phyloP scores from a whole-genome alignment of 371 early-diverging fungal genomes.

The Globomyces sp. region DNA sequence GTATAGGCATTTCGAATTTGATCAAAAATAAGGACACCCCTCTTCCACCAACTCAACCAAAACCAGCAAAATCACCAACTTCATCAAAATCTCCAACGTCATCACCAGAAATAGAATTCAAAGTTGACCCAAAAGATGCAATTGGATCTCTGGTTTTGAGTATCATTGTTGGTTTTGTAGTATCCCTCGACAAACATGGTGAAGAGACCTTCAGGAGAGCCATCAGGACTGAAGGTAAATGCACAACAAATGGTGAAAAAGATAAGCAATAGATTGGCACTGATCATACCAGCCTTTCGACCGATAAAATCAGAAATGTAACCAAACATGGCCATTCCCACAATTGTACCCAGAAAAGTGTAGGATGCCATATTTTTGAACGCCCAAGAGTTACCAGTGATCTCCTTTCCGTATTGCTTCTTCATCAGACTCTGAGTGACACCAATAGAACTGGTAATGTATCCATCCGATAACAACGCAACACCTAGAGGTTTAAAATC shows the following conservation, averaged over 20 bases:
- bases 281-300: constrained; percentile 9
- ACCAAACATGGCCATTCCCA: constrained; percentile 8
- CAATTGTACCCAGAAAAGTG: constrained; percentile 5
- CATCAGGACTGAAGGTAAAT: not conserved
- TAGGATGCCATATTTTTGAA: not conserved
- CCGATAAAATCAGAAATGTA: constrained; percentile 2
- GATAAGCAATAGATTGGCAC: constrained; percentile 5
- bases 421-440: not conserved
- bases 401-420: constrained; percentile 3
- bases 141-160: constrained; percentile 20
- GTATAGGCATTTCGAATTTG: too few species aligned
- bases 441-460: constrained; percentile 2
- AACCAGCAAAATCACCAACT: not conserved
- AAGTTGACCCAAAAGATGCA: not conserved
- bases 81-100: not conserved
- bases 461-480: constrained; percentile 7
- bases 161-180: constrained; percentile 22
- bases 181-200: not conserved
- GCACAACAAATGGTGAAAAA: constrained; percentile 9
- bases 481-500: not conserved
- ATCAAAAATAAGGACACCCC: too few species aligned
- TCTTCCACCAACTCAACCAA: not conserved
- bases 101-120: not conserved
- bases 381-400: not conserved
- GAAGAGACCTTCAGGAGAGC: not conserved